Evolutionary conservation across 2,329 filamentous ascomycete species (phyloP), one percentile per base, ranked within the genome.

Genomic region (Hypoxylon sp.): DNA sequence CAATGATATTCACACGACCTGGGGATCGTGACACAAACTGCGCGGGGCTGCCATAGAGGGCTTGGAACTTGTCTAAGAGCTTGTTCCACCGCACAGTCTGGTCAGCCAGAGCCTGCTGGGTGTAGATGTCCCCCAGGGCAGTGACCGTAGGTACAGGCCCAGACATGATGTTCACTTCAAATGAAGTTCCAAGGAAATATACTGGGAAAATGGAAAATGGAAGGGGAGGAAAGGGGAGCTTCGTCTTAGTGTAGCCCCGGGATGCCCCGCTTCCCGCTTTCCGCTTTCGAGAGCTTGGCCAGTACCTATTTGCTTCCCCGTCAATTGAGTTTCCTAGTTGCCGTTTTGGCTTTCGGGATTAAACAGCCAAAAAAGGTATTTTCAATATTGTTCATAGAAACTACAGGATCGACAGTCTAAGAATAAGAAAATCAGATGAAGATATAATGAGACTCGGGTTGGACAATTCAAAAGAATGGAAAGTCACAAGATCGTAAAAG

Each of bases 1-100:
- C 96, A 77, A 99, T 97, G 76, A 99, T 96, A 82, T 98, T 98
- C 71, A 99, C 96, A 71, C 96, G 88, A 65, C 96, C 96, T 0
- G 96, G 96, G 59, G 94, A 97, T 68, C 96, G 90, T 8, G 95
- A 88, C 19, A 98, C 88, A 74, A 97, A 97, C 63, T 91, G 86
- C 39, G 94, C 89, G 14, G 85, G 81, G 54, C 88, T 85, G 71
- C 88, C 90, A 80, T 95, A 97, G 43, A 81, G 82, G 62, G 85
- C 80, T 71, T 89, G 83, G 80, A 98, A 98, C 71, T 85, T 85
- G 54, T 86, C 81, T 43, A 95, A 82, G 45, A 98, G 85, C 45
- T 81, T 83, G 73, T 90, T 87, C 92, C 95, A 98, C 80, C 96
- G 86, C 71, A 86, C 82, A 46, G 83, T 86, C 78, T 97, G 91